Base-by-base conservation (phyloP, 2,329 filamentous ascomycete genomes). In the Botryotinia calthae region DNA sequence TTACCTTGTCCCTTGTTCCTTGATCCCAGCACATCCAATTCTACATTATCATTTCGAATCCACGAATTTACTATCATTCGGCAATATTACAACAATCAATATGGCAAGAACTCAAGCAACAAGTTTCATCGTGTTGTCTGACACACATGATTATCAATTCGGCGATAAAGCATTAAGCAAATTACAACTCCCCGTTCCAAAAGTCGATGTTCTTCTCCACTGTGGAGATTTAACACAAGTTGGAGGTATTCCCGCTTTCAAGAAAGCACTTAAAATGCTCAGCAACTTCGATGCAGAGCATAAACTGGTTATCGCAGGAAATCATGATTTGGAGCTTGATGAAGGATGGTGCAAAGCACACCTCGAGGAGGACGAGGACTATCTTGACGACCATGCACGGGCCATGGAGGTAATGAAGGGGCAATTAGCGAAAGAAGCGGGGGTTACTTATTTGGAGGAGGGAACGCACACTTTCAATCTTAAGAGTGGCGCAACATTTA, bases 221-320 rank as follows among this genome's bases (percentile, higher is more conserved):
- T 82, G 80, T 61, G 82, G 82, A 22, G 81, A 84, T 72, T 74
- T 83, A 2, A 82, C 82, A 1, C 75, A 76, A 28, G 78, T 77
- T 5, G 77, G 77, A 16, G 48, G 40, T 2, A 61, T 80, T 1
- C 28, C 68, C 4, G 75, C 80, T 34, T 81, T 80, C 72, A 70
- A 76, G 14, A 72, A 76, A 1, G 74, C 78, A 14, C 58, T 83
- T 1, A 20, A 62, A 34, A 72, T 75, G 54, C 54, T 75, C 16
- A 56, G 37, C 22, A 76, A 76, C 2, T 82, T 87, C 46, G 80
- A 86, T 16, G 87, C 88, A 7, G 83, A 85, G 22, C 79, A 90
- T 4, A 90, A 90, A 76, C 82, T 90, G n/a, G 85, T 90, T 25
- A 89, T 90, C 73, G 85, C 88, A 0, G 88, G 88, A 0, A 90